Evolutionary conservation across 2,329 filamentous ascomycete genomes (phyloP), one percentile per base, ranked within the genome.

Genomic region (Calonectria pseudoturangicola): DNA sequence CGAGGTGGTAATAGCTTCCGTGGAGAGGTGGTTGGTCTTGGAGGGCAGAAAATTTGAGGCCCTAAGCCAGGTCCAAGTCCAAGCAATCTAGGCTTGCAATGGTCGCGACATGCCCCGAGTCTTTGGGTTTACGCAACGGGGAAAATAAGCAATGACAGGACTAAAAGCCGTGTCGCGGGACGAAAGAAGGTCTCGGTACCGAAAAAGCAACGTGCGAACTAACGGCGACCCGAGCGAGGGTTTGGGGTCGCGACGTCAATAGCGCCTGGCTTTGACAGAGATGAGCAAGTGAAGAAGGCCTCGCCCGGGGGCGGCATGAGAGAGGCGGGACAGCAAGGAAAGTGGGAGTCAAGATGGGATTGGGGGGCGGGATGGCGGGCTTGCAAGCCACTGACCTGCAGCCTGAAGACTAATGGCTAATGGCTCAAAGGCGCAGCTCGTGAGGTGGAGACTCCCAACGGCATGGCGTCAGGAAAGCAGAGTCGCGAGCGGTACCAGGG

Each of bases 381-480:
- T 56, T 45, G 64, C 50, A 70, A 70, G 50, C 68, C 68, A 66
- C 68, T 64, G 48, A 70, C 68, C 45, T 71, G 50, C 33, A 69
- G 66, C 65, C 41, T 27, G n/a, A 30, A 58, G 54, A 30, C 43
- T 50, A 60, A 68, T 65, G 60, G 62, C 68, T 70, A 60, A 66
- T 66, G 68, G 68, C 69, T 71, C 65, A 28, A 66, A 21, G 64
- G 54, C 36, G 56, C 67, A 65, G 60, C 48, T 65, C 39, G 16
- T 36, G 63, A 56, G 54, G 69, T 71, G 69, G 69, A 47, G 69
- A 64, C 64, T 43, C 48, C 25, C 64, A 56, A 67, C 64, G 54
- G 69, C 69, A 71, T 71, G 69, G 69, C 69, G 64, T 71, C 64
- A 63, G 64, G 45, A 63, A 43, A 54, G 51, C 50, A 63, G 36